Evolutionary conservation across 345 rosid species (phyloP).

Genomic region (Populus euphratica): DNA sequence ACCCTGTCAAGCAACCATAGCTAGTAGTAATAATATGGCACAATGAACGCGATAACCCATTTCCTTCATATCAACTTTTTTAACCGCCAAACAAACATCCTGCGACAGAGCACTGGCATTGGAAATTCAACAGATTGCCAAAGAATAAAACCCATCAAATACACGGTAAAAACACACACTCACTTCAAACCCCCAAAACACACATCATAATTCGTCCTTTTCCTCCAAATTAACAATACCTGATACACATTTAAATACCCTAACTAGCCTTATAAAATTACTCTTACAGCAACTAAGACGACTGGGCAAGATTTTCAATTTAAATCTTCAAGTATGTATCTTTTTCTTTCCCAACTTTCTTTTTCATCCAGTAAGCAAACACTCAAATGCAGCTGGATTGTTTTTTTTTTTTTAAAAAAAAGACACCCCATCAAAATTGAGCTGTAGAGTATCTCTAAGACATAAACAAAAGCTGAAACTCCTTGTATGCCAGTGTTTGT

Average conservation of each 20-base stretch:
- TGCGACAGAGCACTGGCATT: neutral
- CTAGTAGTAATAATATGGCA: neutral
- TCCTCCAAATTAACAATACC: neutral
- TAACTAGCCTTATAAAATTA: neutral
- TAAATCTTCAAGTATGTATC: neutral
- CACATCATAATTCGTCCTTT: neutral
- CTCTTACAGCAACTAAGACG: neutral
- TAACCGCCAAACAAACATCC: too few relatives aligned
- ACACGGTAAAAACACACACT: neutral
- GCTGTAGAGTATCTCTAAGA: too few relatives aligned
- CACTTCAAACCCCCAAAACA: neutral
- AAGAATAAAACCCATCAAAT: neutral
- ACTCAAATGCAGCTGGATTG: conserved; percentile 2
- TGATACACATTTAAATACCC: neutral
- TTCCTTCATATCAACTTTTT: too few relatives aligned
- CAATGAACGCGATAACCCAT: neutral
- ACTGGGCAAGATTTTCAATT: neutral
- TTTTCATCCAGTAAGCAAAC: neutral
- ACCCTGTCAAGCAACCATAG: neutral
- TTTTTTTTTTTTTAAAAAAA: neutral
- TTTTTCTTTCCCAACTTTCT: neutral
- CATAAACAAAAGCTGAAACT: neutral
- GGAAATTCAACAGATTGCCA: conserved; percentile 1
- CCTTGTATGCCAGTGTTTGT: neutral
- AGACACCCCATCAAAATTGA: neutral